Base-by-base conservation (phyloP, 352 stramenopile species). In the Pythium biforme region DNA sequence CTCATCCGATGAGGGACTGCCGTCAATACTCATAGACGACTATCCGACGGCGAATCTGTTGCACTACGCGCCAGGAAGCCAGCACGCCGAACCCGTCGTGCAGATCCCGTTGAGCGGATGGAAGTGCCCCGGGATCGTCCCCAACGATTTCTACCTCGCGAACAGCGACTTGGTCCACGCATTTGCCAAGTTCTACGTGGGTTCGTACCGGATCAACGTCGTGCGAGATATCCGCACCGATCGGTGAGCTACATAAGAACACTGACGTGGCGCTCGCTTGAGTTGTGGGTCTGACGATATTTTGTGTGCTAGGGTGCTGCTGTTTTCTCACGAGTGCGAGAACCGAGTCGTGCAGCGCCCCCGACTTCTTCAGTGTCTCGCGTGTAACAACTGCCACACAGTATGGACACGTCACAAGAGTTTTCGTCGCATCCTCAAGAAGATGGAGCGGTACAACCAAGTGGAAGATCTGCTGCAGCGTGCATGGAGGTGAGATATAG, bases 251-350 rank as follows among this genome's bases (percentile, higher is more conserved):
- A 43, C 37, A 34, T 25, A 48, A n/a, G n/a, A n/a, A n/a, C n/a
- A n/a, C n/a, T n/a, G 40, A 3, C 23, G 66, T 52, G 23, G 34
- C 31, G 34, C 43, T 59, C 54, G 27, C 27, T 58, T 41, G 20
- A 9, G 17, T 39, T 47, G 20, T 45, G 23, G 50, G 45, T 39
- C 37, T 55, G 14, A 27, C 43, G 8, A 45, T 20, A 23, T 11
- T 57, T 10, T 43, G 31, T 26, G 25, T 49, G 25, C 23, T 47
- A 88, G 77, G 64, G 74, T 87, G 48, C 79, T 89, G 76, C 52
- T 89, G 14, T 89, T 80, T 49, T 83, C 77, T n/a, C 79, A 89
- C 47, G 76, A 89, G 47, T 89, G 79, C 46, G 76, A 87, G 62
- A 89, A 89, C 29, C 55, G 66, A 19, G 62, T 79, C 47, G 69